Evolutionary conservation across 495 filamentous ascomycete genomes (phyloP), one percentile per base, ranked within the genome.

Genomic region (Jackrogersella multiformis): DNA sequence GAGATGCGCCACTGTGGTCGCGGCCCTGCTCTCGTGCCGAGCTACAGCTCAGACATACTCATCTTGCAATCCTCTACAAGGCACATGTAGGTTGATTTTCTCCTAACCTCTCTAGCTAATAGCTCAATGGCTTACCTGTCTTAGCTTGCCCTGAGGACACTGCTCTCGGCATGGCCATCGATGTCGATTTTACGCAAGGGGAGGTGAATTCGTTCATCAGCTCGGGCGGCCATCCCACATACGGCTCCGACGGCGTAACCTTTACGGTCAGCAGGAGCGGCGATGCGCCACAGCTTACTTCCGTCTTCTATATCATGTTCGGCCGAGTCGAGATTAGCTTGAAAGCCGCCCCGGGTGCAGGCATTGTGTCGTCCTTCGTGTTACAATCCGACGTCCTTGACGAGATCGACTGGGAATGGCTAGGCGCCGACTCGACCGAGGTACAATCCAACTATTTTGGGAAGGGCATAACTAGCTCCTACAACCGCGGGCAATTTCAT

Each of bases 401-500:
- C 76, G 95, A 99, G 78, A 92, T 99, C 71, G 95, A 97, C 76
- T 92, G 92, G 85, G 90, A 93, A 73, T 93, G 90, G 90, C 77
- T 92, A 12, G 90, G 90, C 35, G 82, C 83, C 42, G 83, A 89
- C 69, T 78, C 81, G 55, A 83, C 70, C 51, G 76, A 88, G 53
- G 90, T 96, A 12, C 91, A 97, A 78, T 90, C 87, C 74, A 97
- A 99, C 80, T 99, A 93, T 81, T 99, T 94, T 73, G 90, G 92
- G 74, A 96, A 97, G 80, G 95, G 94, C 12, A 88, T 91, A 54
- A 91, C 89, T 0, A 79, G 77, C 10, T 82, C 84, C 8, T 94
- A 89, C 73, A 86, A 90, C 74, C 91, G 92, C 42, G 94, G 88
- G 15, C 83, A 88, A 35, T 93, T 89, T 76, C 86, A 87, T 69